phyloP scores from a whole-genome alignment of 139 green algal species.

The Closterium sp. region DNA sequence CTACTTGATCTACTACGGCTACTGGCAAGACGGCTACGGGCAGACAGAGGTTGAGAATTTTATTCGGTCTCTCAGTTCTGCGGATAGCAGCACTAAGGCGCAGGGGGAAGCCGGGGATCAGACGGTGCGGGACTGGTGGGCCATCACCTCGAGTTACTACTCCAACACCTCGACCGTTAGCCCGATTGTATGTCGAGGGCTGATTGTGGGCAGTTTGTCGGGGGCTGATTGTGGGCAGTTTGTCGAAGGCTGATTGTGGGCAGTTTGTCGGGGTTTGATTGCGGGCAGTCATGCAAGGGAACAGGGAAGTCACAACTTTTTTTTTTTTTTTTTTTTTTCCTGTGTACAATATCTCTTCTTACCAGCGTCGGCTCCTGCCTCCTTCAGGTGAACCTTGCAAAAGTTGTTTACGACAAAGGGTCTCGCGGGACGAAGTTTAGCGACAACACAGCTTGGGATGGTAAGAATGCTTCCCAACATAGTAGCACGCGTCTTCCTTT shows the following conservation, averaged over 20 bases:
- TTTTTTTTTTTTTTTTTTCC: not conserved
- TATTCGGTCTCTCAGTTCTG: not conserved
- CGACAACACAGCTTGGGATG: not conserved
- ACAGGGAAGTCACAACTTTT: too few relatives aligned
- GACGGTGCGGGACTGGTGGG: not conserved
- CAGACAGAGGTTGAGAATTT: not conserved
- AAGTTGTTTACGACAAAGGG: not conserved
- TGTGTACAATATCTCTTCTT: not conserved
- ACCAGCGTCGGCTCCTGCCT: too few relatives aligned
- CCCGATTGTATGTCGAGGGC: not conserved
- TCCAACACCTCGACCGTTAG: not conserved
- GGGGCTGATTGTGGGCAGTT: too few relatives aligned
- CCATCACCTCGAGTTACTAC: not conserved
- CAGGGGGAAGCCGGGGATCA: not conserved
- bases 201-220: not conserved
- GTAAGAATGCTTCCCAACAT: too few relatives aligned
- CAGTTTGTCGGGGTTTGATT: too few relatives aligned
- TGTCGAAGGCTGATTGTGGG: too few relatives aligned
- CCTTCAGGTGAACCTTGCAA: not conserved
- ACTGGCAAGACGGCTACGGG: not conserved
- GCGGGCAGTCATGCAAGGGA: too few relatives aligned
- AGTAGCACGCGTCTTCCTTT: not conserved
- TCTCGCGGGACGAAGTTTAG: not conserved
- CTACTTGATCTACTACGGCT: not conserved
- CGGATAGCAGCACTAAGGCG: too few relatives aligned